Evolutionary conservation across 2,329 filamentous ascomycete species (phyloP).

Genomic region (Aspergillus novoparasiticus): DNA sequence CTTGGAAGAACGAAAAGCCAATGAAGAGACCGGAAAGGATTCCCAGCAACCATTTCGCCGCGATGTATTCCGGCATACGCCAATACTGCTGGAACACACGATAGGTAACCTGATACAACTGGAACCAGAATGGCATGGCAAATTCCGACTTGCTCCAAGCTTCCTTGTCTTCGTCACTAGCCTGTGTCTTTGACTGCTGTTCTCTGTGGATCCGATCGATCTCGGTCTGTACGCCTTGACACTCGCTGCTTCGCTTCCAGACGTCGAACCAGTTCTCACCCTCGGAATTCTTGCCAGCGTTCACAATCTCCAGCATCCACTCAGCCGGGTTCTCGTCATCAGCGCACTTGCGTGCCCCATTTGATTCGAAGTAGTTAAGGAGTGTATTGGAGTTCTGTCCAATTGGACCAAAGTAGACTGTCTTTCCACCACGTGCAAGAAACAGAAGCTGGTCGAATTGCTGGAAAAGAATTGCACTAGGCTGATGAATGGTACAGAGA

Average conservation of each 20-base stretch:
- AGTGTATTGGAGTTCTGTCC: constrained; percentile 59
- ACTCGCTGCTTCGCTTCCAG: constrained; percentile 63
- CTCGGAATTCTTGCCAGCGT: constrained; percentile 33
- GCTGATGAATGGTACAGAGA: constrained; percentile 91
- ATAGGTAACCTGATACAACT: constrained; percentile 66
- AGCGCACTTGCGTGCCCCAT: constrained; percentile 62
- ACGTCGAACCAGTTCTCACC: constrained; percentile 61
- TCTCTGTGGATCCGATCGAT: constrained; percentile 58
- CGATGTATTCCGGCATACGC: constrained; percentile 83
- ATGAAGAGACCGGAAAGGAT: constrained; percentile 68
- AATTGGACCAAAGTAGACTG: constrained; percentile 69
- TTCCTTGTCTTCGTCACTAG: constrained; percentile 33
- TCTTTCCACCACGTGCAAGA: constrained; percentile 64
- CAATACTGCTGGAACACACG: constrained; percentile 90
- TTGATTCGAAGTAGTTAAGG: constrained; percentile 64
- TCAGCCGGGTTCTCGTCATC: constrained; percentile 71
- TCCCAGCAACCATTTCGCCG: constrained; percentile 73
- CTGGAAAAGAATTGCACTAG: constrained; percentile 87
- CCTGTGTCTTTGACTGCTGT: constrained; percentile 36
- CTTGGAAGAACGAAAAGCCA: constrained; percentile 76
- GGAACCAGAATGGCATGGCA: constrained; percentile 68
- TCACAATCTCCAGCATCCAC: constrained; percentile 67
- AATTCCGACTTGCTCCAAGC: constrained; percentile 72
- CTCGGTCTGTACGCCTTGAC: constrained; percentile 56
- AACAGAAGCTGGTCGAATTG: constrained; percentile 69